These are phyloP conservation scores for Torulaspora microellipsoides DNA, from an alignment of 805 yeast species.

Conservation along the genomic window DNA sequence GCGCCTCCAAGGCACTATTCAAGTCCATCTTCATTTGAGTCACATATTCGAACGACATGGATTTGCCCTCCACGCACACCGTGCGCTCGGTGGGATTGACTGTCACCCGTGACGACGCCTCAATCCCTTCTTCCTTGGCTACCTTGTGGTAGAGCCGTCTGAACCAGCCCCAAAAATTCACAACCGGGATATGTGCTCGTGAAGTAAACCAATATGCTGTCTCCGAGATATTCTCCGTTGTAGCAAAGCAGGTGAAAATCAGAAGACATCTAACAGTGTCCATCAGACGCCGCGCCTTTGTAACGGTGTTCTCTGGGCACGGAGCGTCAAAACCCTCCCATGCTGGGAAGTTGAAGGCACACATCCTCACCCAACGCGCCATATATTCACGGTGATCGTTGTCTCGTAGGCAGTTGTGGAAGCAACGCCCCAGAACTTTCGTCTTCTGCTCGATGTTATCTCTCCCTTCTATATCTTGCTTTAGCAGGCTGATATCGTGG, in stretches of 20 bases:
- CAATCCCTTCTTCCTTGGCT: conserved; percentile 2
- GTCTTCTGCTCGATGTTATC: not conserved
- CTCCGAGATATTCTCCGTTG: not conserved
- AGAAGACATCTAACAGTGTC: not conserved
- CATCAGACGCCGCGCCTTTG: conserved; percentile 1
- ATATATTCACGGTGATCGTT: not conserved
- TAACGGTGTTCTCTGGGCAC: conserved; percentile 1
- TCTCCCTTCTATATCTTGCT: not conserved
- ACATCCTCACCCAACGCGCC: conserved; percentile 2
- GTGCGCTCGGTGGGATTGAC: not conserved
- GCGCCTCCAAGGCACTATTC: too few relatives aligned
- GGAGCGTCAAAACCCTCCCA: not conserved
- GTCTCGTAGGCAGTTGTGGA: not conserved
- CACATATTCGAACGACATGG: not conserved
- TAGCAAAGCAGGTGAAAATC: not conserved
- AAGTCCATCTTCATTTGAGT: too few relatives aligned
- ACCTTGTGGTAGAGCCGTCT: conserved; percentile 1
- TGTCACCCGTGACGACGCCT: conserved; percentile 4
- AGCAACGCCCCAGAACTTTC: conserved; percentile 1
- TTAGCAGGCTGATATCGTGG: not conserved
- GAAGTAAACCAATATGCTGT: conserved; percentile 1
- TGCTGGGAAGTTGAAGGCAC: not conserved
- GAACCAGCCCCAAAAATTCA: conserved; percentile 1
- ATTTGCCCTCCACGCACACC: not conserved
- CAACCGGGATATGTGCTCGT: not conserved